Evolutionary conservation across 164 flowering plant genomes (phyloP).

Genomic region (Saururus chinensis): DNA sequence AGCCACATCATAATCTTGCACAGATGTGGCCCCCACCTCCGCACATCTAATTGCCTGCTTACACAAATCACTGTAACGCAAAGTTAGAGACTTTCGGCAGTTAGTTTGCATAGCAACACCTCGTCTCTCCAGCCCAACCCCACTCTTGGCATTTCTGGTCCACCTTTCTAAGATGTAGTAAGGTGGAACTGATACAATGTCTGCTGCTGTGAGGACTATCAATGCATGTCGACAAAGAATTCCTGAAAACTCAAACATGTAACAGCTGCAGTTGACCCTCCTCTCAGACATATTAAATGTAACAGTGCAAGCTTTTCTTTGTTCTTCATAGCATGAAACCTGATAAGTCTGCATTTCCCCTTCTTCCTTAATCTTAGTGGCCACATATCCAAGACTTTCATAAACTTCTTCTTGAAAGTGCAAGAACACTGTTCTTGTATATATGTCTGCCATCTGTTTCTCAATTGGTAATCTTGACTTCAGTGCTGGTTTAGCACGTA

Average conservation of each 20-base stretch:
- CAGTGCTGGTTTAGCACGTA: constrained; percentile 2
- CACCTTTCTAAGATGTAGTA: constrained; percentile 13
- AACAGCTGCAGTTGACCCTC: constrained; percentile 11
- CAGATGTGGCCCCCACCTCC: constrained; percentile 12
- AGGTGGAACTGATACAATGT: constrained; percentile 9
- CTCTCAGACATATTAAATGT: constrained; percentile 3
- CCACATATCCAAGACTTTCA: constrained; percentile 12
- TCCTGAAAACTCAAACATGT: constrained; percentile 12
- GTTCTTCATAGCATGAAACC: constrained; percentile 9
- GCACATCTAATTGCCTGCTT: constrained; percentile 11
- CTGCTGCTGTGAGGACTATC: constrained; percentile 8
- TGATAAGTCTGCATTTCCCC: constrained; percentile 5
- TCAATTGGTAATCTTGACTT: constrained; percentile 13
- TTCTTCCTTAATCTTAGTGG: constrained; percentile 7
- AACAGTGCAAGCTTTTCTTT: constrained; percentile 7
- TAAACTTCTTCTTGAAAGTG: constrained; percentile 12
- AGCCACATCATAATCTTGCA: constrained; percentile 10
- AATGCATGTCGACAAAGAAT: constrained; percentile 14
- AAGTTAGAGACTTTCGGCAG: constrained; percentile 10
- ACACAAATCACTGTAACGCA: constrained; percentile 12
- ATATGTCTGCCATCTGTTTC: constrained; percentile 9
- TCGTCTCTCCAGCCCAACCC: constrained; percentile 7
- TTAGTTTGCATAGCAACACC: constrained; percentile 11
- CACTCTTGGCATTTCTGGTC: constrained; percentile 12
- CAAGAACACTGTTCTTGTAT: constrained; percentile 10